Conservation (phyloP, 208 protist species). For the Phytomonas francai region DNA sequence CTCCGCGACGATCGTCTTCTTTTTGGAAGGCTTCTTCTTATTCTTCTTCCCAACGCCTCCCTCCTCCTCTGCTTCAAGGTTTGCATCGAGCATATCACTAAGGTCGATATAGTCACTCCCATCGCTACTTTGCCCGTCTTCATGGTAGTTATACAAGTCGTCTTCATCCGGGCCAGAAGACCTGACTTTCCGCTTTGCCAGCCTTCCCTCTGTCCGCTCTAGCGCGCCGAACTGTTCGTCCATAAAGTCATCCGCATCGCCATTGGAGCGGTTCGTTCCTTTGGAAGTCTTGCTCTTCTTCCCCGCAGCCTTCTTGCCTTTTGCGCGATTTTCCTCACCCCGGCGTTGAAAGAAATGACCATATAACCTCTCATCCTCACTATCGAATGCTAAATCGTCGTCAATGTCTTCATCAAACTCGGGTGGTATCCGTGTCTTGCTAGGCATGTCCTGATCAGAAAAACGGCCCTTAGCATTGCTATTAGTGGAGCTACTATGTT, state of each 20-base stretch:
- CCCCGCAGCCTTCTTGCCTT: conserved; percentile 23
- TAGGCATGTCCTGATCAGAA: conserved; percentile 40
- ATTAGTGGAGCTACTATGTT: conserved; percentile 18
- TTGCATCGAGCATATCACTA: conserved; percentile 77
- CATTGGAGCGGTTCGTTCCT: not conserved
- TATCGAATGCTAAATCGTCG: conserved; percentile 88
- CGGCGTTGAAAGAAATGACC: conserved; percentile 59
- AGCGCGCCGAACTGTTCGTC: conserved; percentile 37
- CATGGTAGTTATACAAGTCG: conserved; percentile 48
- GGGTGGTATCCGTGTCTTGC: conserved; percentile 76
- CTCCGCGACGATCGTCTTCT: conserved; percentile 26
- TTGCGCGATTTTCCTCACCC: conserved; percentile 8
- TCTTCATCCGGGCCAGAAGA: conserved; percentile 24
- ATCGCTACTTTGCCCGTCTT: conserved; percentile 39
- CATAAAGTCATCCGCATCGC: conserved; percentile 40
- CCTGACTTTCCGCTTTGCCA: not conserved
- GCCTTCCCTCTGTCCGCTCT: conserved; percentile 21
- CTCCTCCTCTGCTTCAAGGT: conserved; percentile 14
- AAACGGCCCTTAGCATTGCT: conserved; percentile 32
- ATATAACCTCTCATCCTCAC: conserved; percentile 83
- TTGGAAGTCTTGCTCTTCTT: conserved; percentile 2
- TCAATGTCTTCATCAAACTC: conserved; percentile 88
- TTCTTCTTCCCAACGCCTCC: conserved; percentile 28
- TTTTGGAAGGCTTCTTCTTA: conserved; percentile 34
- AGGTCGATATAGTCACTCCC: conserved; percentile 78